phyloP scores from a whole-genome alignment of 352 stramenopile genomes.

The Globisporangium apiculatum region DNA sequence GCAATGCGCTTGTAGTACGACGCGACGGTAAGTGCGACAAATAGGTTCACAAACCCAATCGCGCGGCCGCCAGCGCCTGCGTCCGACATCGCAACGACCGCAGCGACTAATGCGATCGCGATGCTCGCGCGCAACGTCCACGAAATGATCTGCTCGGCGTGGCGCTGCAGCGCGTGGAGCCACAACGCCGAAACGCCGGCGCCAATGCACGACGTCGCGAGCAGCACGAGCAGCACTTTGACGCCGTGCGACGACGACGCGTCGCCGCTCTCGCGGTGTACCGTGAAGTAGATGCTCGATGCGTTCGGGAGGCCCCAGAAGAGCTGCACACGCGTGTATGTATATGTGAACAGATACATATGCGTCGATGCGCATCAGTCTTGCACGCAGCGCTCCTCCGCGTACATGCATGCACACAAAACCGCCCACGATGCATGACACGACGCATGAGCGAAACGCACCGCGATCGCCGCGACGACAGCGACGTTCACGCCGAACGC shows the following conservation, averaged over 20 bases:
- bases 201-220: constrained; percentile 59
- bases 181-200: constrained; percentile 62
- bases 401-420: neutral
- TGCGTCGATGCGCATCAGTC: neutral
- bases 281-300: constrained; percentile 74
- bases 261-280: constrained; percentile 36
- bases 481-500: constrained; percentile 57
- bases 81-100: constrained; percentile 56
- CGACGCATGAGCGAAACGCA: constrained; percentile 14
- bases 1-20: constrained; percentile 59
- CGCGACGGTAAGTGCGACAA: constrained; percentile 53
- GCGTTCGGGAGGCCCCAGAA: constrained; percentile 69
- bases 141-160: constrained; percentile 62
- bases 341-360: neutral
- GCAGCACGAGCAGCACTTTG: constrained; percentile 63
- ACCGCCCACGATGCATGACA: neutral
- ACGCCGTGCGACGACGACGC: constrained; percentile 55
- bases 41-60: constrained; percentile 78
- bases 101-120: constrained; percentile 37
- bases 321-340: constrained; percentile 32
- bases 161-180: constrained; percentile 68
- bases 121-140: constrained; percentile 65
- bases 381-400: too few relatives aligned
- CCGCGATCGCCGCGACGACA: constrained; percentile 46
- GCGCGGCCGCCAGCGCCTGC: constrained; percentile 67